Conservation (phyloP, 169 alveolate species). For the Plasmodium chabaudi region DNA sequence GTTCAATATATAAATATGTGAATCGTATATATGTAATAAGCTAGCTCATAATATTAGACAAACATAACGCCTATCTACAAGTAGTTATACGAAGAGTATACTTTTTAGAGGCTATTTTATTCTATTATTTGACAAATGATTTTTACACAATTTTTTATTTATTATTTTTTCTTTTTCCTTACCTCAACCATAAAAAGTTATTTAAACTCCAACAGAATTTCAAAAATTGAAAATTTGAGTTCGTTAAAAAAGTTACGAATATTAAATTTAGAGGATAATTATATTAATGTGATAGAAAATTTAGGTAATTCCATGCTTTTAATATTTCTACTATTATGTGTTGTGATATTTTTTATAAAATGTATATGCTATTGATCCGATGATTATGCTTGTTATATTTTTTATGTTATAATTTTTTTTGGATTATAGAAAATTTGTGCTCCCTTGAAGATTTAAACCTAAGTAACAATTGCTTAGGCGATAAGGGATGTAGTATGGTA, state of each 20-base stretch:
- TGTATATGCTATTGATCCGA: background rate
- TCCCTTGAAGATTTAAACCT: slow-evolving; percentile 59
- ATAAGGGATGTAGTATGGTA: slow-evolving; percentile 30
- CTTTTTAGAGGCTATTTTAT: too few relatives aligned
- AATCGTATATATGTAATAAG: too few relatives aligned
- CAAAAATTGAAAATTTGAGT: slow-evolving; percentile 49
- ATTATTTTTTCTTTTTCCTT: background rate
- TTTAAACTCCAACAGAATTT: slow-evolving; percentile 45
- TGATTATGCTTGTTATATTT: background rate
- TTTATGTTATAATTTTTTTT: background rate
- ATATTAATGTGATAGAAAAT: slow-evolving; percentile 58
- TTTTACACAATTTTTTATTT: too few relatives aligned
- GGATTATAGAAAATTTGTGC: slow-evolving; percentile 17
- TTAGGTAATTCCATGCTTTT: slow-evolving; percentile 29
- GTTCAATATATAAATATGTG: slow-evolving; percentile 2
- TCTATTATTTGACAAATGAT: too few relatives aligned
- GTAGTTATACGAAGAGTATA: too few relatives aligned
- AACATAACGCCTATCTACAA: too few relatives aligned
- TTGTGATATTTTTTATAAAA: background rate
- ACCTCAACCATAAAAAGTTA: slow-evolving; percentile 11
- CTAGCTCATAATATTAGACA: too few relatives aligned
- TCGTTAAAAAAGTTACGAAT: slow-evolving; percentile 29
- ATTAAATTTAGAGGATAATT: slow-evolving; percentile 64
- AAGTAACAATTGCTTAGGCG: slow-evolving; percentile 55
- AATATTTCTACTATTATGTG: background rate